Base-by-base conservation (phyloP, 2,329 filamentous ascomycete species). In the Bipolaris sorokiniana region DNA sequence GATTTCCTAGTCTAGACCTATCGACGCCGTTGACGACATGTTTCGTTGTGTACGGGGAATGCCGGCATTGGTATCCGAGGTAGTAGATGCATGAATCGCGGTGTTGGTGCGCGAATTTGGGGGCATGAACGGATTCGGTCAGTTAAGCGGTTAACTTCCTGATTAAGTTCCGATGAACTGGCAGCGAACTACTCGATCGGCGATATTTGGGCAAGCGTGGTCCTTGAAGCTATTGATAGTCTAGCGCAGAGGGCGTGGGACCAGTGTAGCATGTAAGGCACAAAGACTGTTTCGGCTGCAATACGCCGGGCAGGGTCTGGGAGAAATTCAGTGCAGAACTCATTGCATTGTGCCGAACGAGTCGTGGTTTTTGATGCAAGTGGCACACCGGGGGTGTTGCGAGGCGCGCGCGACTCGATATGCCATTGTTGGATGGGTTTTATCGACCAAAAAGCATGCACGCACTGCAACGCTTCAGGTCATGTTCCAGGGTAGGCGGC, bases 111-210 rank as follows among this genome's bases (percentile, higher is more conserved):
- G 13, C 22, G n/a, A 40, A 40, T 46, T 52, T 28, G 26, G 41
- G 41, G 22, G 37, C 37, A 34, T 28, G 33, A n/a, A 34, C 36
- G 48, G 18, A 37, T 37, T 53, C 54, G 57, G 56, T 44, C 2
- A 37, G 34, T 28, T 42, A 20, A 42, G 42, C 48, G 41, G 44
- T 51, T 20, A 13, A 38, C 15, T 48, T 48, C 52, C 42, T 34
- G 34, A 45, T 38, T 49, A 40, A 38, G n/a, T 31, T 49, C 47
- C 47, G 48, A 56, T 55, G 54, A 59, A 59, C 57, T 54, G 49
- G 48, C 48, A 46, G 44, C 50, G 53, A 55, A 55, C 53, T 55
- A 46, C 42, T 46, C 23, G 57, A 59, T 46, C 51, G 46, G 49
- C 53, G 40, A 50, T 31, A 6, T 16, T 36, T 56, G 46, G 37